These are phyloP conservation scores for Galerina sulciceps DNA, from an alignment of 768 basidiomycete species.

Conservation along the genomic window DNA sequence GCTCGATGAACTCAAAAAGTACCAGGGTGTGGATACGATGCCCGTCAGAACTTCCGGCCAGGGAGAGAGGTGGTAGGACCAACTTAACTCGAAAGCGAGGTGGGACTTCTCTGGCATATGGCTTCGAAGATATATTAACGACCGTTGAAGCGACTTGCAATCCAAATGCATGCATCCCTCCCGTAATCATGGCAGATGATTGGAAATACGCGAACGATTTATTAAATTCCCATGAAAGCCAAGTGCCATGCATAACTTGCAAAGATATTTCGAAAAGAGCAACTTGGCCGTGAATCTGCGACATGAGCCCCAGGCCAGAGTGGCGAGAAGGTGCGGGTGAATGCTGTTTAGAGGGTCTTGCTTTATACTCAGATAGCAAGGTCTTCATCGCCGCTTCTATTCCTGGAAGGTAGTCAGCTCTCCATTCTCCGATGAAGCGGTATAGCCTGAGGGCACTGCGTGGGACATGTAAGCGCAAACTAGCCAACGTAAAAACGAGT, in stretches of 20 bases:
- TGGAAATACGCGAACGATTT: conserved; percentile 52
- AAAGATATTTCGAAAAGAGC: conserved; percentile 60
- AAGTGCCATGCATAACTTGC: conserved; percentile 88
- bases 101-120: conserved; percentile 37
- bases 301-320: conserved; percentile 27
- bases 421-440: conserved; percentile 83
- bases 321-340: conserved; percentile 34
- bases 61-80: conserved; percentile 64
- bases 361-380: conserved; percentile 65
- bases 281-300: conserved; percentile 60
- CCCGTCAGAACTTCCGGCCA: conserved; percentile 62
- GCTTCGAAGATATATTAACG: conserved; percentile 59
- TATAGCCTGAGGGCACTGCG: conserved; percentile 82
- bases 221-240: conserved; percentile 76
- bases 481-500: conserved; percentile 46
- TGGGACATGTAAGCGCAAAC: conserved; percentile 64
- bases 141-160: conserved; percentile 65
- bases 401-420: conserved; percentile 75
- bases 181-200: conserved; percentile 36
- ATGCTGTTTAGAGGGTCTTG: conserved; percentile 38
- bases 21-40: conserved; percentile 54
- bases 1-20: conserved; percentile 68
- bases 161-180: conserved; percentile 55
- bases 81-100: conserved; percentile 61
- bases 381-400: conserved; percentile 70